Conservation (phyloP, 441 rosid species). For the Eutrema salsugineum region DNA sequence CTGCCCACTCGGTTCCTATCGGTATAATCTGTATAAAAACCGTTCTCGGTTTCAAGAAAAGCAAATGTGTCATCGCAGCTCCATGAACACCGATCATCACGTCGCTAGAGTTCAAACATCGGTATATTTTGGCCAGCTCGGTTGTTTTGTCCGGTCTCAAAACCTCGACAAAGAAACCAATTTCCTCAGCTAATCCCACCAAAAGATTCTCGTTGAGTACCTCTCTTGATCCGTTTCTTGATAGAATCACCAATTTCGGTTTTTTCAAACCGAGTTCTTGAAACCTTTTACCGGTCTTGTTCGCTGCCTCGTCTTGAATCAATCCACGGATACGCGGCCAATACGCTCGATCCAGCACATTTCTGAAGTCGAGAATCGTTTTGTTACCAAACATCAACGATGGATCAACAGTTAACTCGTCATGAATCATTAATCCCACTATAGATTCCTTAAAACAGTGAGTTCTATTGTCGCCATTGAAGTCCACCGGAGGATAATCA, state of each 20-base stretch:
- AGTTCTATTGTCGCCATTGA: conserved; percentile 52
- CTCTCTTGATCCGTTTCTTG: conserved; percentile 67
- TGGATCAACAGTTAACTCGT: conserved; percentile 62
- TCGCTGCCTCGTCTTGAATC: conserved; percentile 37
- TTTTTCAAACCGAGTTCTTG: conserved; percentile 8
- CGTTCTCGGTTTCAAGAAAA: conserved; percentile 67
- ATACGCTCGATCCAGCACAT: conserved; percentile 61
- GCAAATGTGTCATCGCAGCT: conserved; percentile 93
- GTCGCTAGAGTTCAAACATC: conserved; percentile 63
- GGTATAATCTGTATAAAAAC: conserved; percentile 87
- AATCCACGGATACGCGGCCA: conserved; percentile 57
- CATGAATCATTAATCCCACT: conserved; percentile 82
- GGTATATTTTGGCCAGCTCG: conserved; percentile 74
- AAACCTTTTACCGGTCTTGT: background rate
- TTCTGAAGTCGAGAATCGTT: conserved; percentile 59
- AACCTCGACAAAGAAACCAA: conserved; percentile 67
- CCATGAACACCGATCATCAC: conserved; percentile 95
- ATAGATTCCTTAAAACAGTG: conserved; percentile 86
- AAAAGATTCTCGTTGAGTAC: conserved; percentile 58
- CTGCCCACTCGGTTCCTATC: conserved; percentile 90
- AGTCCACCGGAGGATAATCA: conserved; percentile 60
- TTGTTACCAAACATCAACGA: conserved; percentile 45
- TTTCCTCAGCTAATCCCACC: conserved; percentile 56
- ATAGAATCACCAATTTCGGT: conserved; percentile 64
- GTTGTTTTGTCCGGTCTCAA: conserved; percentile 59